Conservation (phyloP, 371 early-diverging fungal species). For the Syncephalis fuscata region DNA sequence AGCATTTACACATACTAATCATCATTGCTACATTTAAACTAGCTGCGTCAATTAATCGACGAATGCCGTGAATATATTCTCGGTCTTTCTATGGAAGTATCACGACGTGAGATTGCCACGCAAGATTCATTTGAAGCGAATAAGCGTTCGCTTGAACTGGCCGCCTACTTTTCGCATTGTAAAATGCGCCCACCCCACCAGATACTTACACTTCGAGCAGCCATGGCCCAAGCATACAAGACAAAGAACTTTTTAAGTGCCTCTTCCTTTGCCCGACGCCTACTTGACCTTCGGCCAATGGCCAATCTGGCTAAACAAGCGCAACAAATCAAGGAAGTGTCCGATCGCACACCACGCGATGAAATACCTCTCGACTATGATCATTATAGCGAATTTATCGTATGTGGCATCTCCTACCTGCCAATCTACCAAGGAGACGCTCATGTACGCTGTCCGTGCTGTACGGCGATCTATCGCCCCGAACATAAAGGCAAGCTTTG, state of each 20-base stretch:
- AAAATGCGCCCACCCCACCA: conserved; percentile 73
- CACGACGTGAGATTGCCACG: conserved; percentile 37
- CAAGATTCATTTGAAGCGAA: conserved; percentile 27
- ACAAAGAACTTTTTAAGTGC: conserved; percentile 66
- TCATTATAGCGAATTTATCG: conserved; percentile 78
- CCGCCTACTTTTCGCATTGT: conserved; percentile 89
- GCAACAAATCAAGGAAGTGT: conserved; percentile 56
- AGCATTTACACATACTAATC: neutral
- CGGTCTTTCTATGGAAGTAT: conserved; percentile 68
- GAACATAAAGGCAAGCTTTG: conserved; percentile 62
- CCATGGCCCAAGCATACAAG: conserved; percentile 68
- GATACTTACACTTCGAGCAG: conserved; percentile 64
- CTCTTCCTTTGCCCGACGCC: conserved; percentile 63
- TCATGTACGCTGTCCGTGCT: conserved; percentile 64
- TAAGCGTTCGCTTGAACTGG: conserved; percentile 68
- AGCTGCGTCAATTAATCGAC: conserved; percentile 51
- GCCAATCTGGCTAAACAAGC: conserved; percentile 58
- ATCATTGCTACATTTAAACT: neutral
- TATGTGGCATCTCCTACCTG: conserved; percentile 60
- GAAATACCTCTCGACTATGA: conserved; percentile 76
- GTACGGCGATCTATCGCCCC: conserved; percentile 72
- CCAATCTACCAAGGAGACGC: conserved; percentile 81
- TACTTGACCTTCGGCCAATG: conserved; percentile 74
- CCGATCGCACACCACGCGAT: conserved; percentile 66
- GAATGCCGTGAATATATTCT: conserved; percentile 82